Evolutionary conservation across 2,329 filamentous ascomycete species (phyloP), one percentile per base, ranked within the genome.

Genomic region (Elsinoe arachidis): DNA sequence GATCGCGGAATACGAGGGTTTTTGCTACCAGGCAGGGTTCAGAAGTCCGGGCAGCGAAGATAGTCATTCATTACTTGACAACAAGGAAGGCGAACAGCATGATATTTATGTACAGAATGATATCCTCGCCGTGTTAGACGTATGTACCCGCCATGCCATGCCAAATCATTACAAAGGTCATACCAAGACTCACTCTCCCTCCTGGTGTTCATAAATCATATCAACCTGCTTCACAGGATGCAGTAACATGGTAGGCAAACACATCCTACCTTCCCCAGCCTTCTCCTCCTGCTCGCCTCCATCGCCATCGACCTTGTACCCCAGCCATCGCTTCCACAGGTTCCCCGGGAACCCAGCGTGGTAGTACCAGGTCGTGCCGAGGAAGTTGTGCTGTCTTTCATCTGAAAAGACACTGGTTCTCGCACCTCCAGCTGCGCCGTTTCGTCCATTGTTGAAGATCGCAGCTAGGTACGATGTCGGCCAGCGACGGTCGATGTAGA

Each of bases 401-500:
- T 79, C 78, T 0, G 63, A 68, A 63, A 79, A 80, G 5, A 79
- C 74, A 15, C 67, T 72, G 2, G 74, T 70, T n/a, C 77, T 69
- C 3, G 74, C 74, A 1, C 75, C 76, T 5, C 77, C 76, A 1
- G 72, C 69, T 6, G 77, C 75, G 39, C 77, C 77, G 54, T 80
- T 78, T 2, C 76, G 68, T 0, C 79, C 79, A 44, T 77, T 78
- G 64, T 82, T 82, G 68, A 80, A 80, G 38, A 80, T 77, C 3
- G 76, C 75, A 0, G 78, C 74, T 5, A 81, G 72, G 61, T 81
- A 81, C 11, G 72, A 70, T 0, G 76, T 74, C 0, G 79, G 78
- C 80, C 79, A 82, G 35, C 75, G 72, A 3, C 78, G 76, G 64
- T 82, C 80, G 33, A 81, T 75, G 65, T 78, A 81, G 12, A 81